Conservation (phyloP, 2,329 filamentous ascomycete species). For the Alternaria sp. region DNA sequence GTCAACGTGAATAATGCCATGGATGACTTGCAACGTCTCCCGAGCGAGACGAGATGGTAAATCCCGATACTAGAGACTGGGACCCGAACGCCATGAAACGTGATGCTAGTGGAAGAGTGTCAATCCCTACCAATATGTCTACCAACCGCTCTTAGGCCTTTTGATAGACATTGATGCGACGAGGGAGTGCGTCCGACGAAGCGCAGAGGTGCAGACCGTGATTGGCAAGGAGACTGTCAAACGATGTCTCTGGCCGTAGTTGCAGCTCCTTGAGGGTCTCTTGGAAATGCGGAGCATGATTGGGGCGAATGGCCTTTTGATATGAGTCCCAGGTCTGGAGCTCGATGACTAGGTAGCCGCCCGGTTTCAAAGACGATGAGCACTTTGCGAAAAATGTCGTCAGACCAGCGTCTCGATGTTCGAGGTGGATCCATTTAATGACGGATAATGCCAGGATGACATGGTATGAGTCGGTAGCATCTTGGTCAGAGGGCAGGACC, state of each 20-base stretch:
- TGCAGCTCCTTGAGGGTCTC: constrained; percentile 32
- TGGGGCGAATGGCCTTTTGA: constrained; percentile 41
- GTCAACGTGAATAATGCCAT: constrained; percentile 2
- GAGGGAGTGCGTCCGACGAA: constrained; percentile 39
- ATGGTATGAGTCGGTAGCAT: constrained; percentile 36
- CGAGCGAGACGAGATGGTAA: constrained; percentile 6
- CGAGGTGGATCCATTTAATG: constrained; percentile 50
- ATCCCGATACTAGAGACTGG: constrained; percentile 15
- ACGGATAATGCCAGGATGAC: constrained; percentile 49
- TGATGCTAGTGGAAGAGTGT: constrained; percentile 1
- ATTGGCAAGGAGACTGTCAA: constrained; percentile 35
- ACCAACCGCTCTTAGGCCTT: constrained; percentile 24
- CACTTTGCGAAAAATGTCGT: constrained; percentile 43
- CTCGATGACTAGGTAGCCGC: constrained; percentile 44
- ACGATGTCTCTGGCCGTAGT: constrained; percentile 45
- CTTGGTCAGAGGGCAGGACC: constrained; percentile 33
- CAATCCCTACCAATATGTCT: constrained; percentile 8
- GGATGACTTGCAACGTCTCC: constrained; percentile 5
- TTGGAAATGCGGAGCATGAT: constrained; percentile 41
- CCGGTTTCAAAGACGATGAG: constrained; percentile 31
- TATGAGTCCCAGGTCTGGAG: constrained; percentile 47
- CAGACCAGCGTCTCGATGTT: constrained; percentile 44
- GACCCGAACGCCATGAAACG: constrained; percentile 11
- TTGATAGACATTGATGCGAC: constrained; percentile 43
- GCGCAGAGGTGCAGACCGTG: constrained; percentile 34